These are phyloP conservation scores for Talaromyces piceae DNA, from an alignment of 2,329 filamentous ascomycete genomes.

Conservation along the genomic window DNA sequence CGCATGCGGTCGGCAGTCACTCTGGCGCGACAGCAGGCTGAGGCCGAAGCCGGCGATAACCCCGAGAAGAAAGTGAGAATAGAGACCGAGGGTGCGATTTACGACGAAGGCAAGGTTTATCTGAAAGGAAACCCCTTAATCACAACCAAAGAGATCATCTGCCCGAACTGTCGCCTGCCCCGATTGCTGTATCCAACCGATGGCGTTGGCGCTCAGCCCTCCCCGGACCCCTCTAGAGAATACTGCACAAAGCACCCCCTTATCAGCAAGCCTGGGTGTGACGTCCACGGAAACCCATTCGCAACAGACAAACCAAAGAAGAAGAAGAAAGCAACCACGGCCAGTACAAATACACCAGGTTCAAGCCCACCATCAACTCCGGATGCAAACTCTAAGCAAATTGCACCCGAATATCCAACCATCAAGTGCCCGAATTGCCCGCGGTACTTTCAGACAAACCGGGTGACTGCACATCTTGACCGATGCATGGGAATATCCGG, in stretches of 20 bases:
- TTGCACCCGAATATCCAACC: slow-evolving; percentile 31
- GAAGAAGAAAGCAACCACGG: slow-evolving; percentile 26
- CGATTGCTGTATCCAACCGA: slow-evolving; percentile 51
- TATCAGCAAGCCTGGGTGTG: slow-evolving; percentile 50
- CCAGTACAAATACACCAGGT: slow-evolving; percentile 24
- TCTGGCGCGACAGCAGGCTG: slow-evolving; percentile 36
- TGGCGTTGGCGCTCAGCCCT: slow-evolving; percentile 42
- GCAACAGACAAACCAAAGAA: slow-evolving; percentile 34
- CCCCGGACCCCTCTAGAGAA: slow-evolving; percentile 44
- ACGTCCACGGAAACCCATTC: slow-evolving; percentile 52
- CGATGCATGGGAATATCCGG: slow-evolving; percentile 54
- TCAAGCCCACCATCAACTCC: slow-evolving; percentile 30
- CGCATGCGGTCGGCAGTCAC: slow-evolving; percentile 48
- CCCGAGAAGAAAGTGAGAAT: slow-evolving; percentile 27
- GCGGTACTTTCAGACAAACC: slow-evolving; percentile 53
- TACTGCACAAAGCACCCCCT: slow-evolving; percentile 56
- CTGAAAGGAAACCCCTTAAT: slow-evolving; percentile 53
- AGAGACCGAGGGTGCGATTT: slow-evolving; percentile 46
- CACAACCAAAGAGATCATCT: slow-evolving; percentile 52
- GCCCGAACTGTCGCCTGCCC: slow-evolving; percentile 53
- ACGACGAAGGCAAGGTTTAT: slow-evolving; percentile 46
- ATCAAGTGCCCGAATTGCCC: slow-evolving; percentile 53
- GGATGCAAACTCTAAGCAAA: slow-evolving; percentile 22
- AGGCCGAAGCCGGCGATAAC: slow-evolving; percentile 30
- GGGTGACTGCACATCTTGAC: slow-evolving; percentile 55